phyloP scores from a whole-genome alignment of 23 red algal genomes.

The Chondrus crispus region DNA sequence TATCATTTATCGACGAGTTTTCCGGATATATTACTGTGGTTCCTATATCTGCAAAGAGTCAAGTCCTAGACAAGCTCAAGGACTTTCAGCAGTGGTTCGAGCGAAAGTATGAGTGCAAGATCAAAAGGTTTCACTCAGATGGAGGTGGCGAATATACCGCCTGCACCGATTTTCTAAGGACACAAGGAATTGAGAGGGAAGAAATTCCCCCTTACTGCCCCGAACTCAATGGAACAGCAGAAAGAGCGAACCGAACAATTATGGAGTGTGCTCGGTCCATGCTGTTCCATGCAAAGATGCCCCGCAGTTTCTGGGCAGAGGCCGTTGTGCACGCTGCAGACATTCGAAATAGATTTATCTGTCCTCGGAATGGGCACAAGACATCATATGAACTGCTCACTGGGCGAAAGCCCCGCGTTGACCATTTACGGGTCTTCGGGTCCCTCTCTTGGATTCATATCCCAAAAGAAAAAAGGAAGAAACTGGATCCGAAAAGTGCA shows the following conservation, averaged over 20 bases:
- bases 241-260: not conserved
- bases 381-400: not conserved
- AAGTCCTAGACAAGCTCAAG: not conserved
- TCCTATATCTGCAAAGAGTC: not conserved
- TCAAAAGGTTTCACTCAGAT: no score
- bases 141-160: no score
- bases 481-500: not conserved
- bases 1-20: not conserved
- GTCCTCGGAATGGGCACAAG: not conserved
- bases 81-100: not conserved
- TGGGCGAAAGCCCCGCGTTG: not conserved
- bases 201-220: not conserved
- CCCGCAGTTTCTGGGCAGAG: not conserved
- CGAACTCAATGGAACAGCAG: not conserved
- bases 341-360: not conserved
- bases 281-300: not conserved
- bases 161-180: no score
- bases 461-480: not conserved
- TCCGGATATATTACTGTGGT: not conserved
- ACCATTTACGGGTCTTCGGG: not conserved
- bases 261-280: constrained; percentile 2
- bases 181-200: no score
- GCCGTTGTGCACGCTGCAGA: not conserved
- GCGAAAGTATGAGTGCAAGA: not conserved
- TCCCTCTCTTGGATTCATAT: not conserved